phyloP scores from a whole-genome alignment of 2,329 filamentous ascomycete genomes.

The Alternaria gansuensis region DNA sequence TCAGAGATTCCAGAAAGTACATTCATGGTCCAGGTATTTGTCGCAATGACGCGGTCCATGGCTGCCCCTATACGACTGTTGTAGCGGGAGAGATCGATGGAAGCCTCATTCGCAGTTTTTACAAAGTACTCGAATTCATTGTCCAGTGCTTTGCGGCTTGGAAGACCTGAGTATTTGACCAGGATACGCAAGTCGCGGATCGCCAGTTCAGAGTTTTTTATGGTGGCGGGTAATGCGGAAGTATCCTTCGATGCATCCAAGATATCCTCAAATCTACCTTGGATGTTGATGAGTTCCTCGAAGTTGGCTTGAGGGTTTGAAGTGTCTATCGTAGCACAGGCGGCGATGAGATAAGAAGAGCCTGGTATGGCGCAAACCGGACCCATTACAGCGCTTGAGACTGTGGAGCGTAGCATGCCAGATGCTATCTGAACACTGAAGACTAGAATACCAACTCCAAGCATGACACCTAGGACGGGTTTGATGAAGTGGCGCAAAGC shows the following conservation, averaged over 20 bases:
- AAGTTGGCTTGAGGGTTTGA: conserved; percentile 63
- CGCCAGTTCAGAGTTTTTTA: conserved; percentile 78
- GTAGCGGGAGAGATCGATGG: conserved; percentile 74
- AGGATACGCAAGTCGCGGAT: conserved; percentile 78
- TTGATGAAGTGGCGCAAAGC: conserved; percentile 69
- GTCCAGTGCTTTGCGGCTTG: conserved; percentile 73
- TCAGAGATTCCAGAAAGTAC: conserved; percentile 70
- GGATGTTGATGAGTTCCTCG: conserved; percentile 75
- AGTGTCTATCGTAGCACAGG: conserved; percentile 59
- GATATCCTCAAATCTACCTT: conserved; percentile 79
- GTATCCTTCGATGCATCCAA: conserved; percentile 72
- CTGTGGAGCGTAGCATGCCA: conserved; percentile 68
- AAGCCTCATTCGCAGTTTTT: conserved; percentile 70
- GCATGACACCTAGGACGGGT: conserved; percentile 65
- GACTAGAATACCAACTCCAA: conserved; percentile 64
- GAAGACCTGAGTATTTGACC: conserved; percentile 74
- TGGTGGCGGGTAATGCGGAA: conserved; percentile 75
- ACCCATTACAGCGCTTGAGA: conserved; percentile 71
- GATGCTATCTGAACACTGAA: conserved; percentile 64
- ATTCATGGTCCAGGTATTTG: conserved; percentile 77
- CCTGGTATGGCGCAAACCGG: conserved; percentile 77
- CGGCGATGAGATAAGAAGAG: conserved; percentile 68
- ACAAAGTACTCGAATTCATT: conserved; percentile 81
- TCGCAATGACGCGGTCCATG: conserved; percentile 77
- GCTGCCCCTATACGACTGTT: conserved; percentile 78